These are phyloP conservation scores for Cordyceps cateniannulata DNA, from an alignment of 2,329 filamentous ascomycete species.

Conservation along the genomic window DNA sequence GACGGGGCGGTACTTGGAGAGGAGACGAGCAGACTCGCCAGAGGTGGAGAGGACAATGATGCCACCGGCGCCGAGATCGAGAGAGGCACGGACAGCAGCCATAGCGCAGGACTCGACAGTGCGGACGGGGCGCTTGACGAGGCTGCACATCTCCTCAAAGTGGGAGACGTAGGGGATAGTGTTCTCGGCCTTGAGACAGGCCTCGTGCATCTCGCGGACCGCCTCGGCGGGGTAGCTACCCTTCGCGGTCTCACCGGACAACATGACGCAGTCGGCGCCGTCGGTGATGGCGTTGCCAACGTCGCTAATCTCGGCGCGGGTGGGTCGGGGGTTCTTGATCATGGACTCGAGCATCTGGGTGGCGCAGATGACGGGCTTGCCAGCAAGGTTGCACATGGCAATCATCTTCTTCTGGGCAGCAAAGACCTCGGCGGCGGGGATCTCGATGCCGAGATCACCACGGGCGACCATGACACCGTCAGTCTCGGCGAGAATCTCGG, in stretches of 20 bases:
- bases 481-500: slow-evolving; percentile 90
- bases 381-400: slow-evolving; percentile 98
- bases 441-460: slow-evolving; percentile 94
- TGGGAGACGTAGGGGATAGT: slow-evolving; percentile 95
- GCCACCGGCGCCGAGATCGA: slow-evolving; percentile 93
- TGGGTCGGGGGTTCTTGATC: slow-evolving; percentile 99
- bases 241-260: slow-evolving; percentile 98
- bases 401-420: slow-evolving; percentile 99
- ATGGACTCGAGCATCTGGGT: slow-evolving; percentile 99
- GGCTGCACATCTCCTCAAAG: slow-evolving; percentile 87
- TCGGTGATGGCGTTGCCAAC: slow-evolving; percentile 97
- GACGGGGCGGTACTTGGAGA: slow-evolving; percentile 97
- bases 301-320: slow-evolving; percentile 95
- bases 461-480: slow-evolving; percentile 99
- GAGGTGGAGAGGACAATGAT: slow-evolving; percentile 96
- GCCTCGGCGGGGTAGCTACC: slow-evolving; percentile 89
- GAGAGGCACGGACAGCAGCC: slow-evolving; percentile 89
- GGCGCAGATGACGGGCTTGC: slow-evolving; percentile 97
- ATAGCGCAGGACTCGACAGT: slow-evolving; percentile 94
- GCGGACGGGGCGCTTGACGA: slow-evolving; percentile 75
- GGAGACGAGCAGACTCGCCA: slow-evolving; percentile 85
- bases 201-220: slow-evolving; percentile 96
- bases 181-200: slow-evolving; percentile 93
- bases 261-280: slow-evolving; percentile 98
- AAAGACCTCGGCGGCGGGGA: slow-evolving; percentile 96